These are phyloP conservation scores for Davidsoniella australis DNA, from an alignment of 2,329 filamentous ascomycete genomes.

Conservation along the genomic window DNA sequence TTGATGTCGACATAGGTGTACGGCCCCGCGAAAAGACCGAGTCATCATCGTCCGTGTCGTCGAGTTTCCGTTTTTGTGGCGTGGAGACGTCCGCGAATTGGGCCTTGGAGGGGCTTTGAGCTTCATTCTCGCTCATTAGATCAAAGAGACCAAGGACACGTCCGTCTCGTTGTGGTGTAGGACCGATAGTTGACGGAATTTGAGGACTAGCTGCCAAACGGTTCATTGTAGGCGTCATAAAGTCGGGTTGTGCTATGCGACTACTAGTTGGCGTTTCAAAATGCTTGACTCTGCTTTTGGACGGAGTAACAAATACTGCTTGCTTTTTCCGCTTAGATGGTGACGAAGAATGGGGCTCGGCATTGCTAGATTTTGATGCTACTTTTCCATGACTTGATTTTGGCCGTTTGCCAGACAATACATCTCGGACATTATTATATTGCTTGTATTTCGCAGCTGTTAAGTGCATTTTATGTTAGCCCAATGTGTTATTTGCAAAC, in stretches of 20 bases:
- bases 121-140: slow-evolving; percentile 35
- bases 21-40: slow-evolving; percentile 22
- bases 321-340: slow-evolving; percentile 29
- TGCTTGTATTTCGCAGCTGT: slow-evolving; percentile 56
- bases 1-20: slow-evolving; percentile 39
- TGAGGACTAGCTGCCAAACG: slow-evolving; percentile 33
- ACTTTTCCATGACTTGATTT: slow-evolving; percentile 19
- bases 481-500: no score
- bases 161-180: slow-evolving; percentile 66
- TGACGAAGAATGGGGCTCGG: slow-evolving; percentile 23
- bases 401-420: slow-evolving; percentile 34
- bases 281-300: slow-evolving; percentile 18
- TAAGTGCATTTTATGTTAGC: background rate
- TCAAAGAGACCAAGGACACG: slow-evolving; percentile 65
- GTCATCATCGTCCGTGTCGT: slow-evolving; percentile 12
- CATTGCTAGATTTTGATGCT: slow-evolving; percentile 16
- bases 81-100: slow-evolving; percentile 19
- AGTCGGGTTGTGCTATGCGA: slow-evolving; percentile 24
- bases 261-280: slow-evolving; percentile 20
- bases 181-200: slow-evolving; percentile 47
- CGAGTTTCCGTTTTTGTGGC: slow-evolving; percentile 26
- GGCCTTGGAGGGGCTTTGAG: slow-evolving; percentile 14
- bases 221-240: slow-evolving; percentile 34
- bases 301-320: slow-evolving; percentile 26
- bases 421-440: slow-evolving; percentile 49